Base-by-base conservation (phyloP, 805 yeast genomes). In the Sugiyamaella floridensis region DNA sequence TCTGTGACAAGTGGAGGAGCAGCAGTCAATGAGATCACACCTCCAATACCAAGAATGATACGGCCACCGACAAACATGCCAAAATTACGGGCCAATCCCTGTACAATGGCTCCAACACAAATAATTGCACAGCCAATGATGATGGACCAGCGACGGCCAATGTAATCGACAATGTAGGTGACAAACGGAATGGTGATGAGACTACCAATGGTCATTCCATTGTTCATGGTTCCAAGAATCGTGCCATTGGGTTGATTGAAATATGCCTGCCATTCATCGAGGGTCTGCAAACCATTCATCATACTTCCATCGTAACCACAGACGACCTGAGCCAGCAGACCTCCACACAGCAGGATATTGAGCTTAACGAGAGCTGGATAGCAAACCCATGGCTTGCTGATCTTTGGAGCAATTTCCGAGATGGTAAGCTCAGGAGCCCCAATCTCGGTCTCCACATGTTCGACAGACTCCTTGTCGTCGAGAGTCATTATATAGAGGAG, bases 151-250 rank as follows among this genome's bases (percentile, higher is more conserved):
- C 22, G 40, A 69, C 42, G 19, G 78, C 66, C 49, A 83, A 55
- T 79, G 63, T 29, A 78, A 77, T 72, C 92, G 80, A 52, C 92
- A 90, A 48, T 69, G 61, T 42, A 53, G 65, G 58, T 82, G 86
- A 67, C 87, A 88, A 52, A 73, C 54, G 73, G 72, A 67, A 82
- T 73, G 15, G 80, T 82, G 47, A 78, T 71, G 32, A 83, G 62
- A 9, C 88, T 85, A 57, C 89, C 89, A 57, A 78, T 72, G 73
- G 84, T 79, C 68, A 88, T 83, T 44, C 90, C 92, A 45, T 56
- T 50, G 82, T 61, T 45, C 41, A 32, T 29, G n/a, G 53, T 54
- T 14, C 55, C 54, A 11, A 52, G 52, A 15, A 41, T 49, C 10
- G 52, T 51, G 1, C 55, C 51, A 19, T 48, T 45, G 44, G 60